Evolutionary conservation across 306 rosid genomes (phyloP), one percentile per base, ranked within the genome.

Genomic region (Casuarina equisetifolia): DNA sequence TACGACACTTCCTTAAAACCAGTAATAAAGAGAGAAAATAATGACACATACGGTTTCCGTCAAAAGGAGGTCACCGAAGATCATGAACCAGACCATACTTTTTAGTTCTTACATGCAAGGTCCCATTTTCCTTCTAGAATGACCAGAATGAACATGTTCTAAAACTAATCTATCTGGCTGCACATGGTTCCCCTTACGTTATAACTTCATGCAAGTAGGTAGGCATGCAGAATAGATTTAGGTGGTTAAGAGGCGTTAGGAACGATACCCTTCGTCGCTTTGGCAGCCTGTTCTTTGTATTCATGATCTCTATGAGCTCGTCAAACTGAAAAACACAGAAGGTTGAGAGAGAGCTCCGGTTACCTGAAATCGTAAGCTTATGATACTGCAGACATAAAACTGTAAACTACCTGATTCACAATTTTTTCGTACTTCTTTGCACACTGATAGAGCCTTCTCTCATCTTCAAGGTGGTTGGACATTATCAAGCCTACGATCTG

Each of bases 391-490:
- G 13, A 17, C 73, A 40, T 69, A 5, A 17, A 69, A 69, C 19
- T 76, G 17, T 55, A 17, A 20, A 6, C 19, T 78, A 83, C 85
- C 85, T 86, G 85, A 32, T 69, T 69, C 2, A 78, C 85, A 17
- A 83, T 78, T 9, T 69, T 83, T 32, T 78, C 76, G 17, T n/a
- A 83, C 52, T 77, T 86, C 48, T 74, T 76, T 40, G 68, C 79
- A 69, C 78, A 81, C 36, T 57, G 74, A 51, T 74, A 76, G 2
- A 86, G 81, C 76, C 84, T 86, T 64, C 51, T 81, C 61, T 76
- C 86, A 52, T 86, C 84, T 45, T 77, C 86, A 69, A 45, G 76
- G 45, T 80, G 15, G 11, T 72, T 70, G 20, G 88, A 84, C 88
- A 86, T 84, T 68, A 20, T 76, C 76, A 61, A 20, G 36, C 40